Conservation (phyloP, 1,284 basidiomycete genomes). For the Ceratobasidium sp. region DNA sequence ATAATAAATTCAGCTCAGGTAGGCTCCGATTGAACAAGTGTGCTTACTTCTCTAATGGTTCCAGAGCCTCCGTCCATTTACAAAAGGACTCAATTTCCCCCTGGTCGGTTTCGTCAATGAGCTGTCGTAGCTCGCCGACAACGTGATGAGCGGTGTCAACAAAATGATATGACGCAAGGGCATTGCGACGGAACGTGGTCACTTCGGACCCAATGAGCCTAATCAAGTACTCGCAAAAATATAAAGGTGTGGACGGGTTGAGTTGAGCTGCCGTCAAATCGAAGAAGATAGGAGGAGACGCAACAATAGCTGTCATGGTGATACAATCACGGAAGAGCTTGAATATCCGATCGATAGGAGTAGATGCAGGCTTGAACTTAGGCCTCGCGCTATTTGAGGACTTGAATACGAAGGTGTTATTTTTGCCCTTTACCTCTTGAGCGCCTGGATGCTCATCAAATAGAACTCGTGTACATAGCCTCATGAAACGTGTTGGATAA, state of each 20-base stretch:
- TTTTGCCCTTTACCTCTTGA: too few species aligned
- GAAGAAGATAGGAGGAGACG: neutral
- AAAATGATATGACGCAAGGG: neutral
- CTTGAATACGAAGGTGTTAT: too few species aligned
- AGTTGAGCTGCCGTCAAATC: neutral
- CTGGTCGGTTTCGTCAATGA: neutral
- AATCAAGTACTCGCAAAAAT: neutral
- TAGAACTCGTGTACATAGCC: too few species aligned
- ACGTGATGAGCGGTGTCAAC: neutral
- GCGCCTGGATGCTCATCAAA: too few species aligned
- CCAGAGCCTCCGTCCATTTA: neutral
- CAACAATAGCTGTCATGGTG: too few species aligned
- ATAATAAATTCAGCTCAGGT: neutral
- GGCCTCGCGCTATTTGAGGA: too few species aligned
- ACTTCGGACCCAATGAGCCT: conserved; percentile 7
- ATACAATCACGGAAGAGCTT: too few species aligned
- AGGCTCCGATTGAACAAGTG: neutral
- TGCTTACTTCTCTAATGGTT: neutral
- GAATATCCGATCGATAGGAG: too few species aligned
- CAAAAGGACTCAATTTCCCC: neutral
- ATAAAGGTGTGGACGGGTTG: neutral
- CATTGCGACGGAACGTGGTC: neutral
- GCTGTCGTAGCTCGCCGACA: neutral
- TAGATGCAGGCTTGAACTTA: too few species aligned
- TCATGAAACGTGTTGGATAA: too few species aligned